Evolutionary conservation across 163 green algal genomes (phyloP).

Genomic region (Scenedesmus sp.): DNA sequence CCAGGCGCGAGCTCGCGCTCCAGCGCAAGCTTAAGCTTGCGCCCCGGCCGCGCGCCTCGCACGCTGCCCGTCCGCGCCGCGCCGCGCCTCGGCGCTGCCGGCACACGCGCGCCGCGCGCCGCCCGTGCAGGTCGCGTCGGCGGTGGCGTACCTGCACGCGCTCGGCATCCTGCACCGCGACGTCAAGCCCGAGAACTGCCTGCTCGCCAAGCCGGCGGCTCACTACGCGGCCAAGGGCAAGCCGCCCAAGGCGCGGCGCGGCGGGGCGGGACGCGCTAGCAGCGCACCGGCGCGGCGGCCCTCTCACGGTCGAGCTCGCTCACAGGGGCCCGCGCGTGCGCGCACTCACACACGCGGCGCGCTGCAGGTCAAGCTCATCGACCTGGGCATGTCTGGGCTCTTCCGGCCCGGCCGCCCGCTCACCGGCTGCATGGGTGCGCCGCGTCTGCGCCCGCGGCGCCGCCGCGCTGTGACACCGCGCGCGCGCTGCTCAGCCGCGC

Average conservation of each 20-base stretch:
- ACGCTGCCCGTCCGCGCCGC: neutral
- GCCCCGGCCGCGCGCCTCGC: neutral
- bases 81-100: too few relatives aligned
- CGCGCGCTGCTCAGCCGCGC: too few relatives aligned
- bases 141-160: conserved; percentile 72
- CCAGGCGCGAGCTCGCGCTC: conserved; percentile 37
- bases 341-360: neutral
- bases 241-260: conserved; percentile 23
- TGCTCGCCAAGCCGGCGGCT: conserved; percentile 51
- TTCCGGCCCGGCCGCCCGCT: conserved; percentile 52
- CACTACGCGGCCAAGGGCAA: conserved; percentile 29
- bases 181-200: conserved; percentile 78
- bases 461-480: too few relatives aligned
- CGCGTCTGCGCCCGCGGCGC: too few relatives aligned
- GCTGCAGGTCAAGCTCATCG: conserved; percentile 72
- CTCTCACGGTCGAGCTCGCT: too few relatives aligned
- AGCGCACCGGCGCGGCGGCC: too few relatives aligned
- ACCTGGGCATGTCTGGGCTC: conserved; percentile 75
- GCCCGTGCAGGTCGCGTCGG: conserved; percentile 58
- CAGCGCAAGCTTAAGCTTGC: neutral
- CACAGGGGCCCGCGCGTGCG: too few relatives aligned
- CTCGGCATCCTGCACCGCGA: conserved; percentile 78
- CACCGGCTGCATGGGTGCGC: conserved; percentile 54
- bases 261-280: too few relatives aligned
- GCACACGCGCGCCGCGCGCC: too few relatives aligned